Conservation (phyloP, 83 land plant species). For the Isoetes engelmannii region DNA sequence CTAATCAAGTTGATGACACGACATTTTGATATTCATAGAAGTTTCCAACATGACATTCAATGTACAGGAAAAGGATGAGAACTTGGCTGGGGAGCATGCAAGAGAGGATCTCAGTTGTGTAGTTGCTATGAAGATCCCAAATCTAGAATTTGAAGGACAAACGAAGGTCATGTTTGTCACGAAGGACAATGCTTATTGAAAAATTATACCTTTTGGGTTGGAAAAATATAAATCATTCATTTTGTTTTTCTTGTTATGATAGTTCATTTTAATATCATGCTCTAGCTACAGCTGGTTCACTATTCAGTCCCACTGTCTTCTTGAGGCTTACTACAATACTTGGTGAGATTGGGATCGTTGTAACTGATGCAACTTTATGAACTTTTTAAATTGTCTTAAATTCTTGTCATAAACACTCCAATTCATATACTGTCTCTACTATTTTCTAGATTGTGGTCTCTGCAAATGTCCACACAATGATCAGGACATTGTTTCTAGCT, state of each 20-base stretch:
- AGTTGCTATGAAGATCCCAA: slow-evolving; percentile 82
- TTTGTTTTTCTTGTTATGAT: background rate
- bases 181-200: background rate
- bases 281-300: background rate
- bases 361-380: too few relatives aligned
- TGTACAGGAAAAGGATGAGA: slow-evolving; percentile 87
- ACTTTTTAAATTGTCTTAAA: too few relatives aligned
- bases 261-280: slow-evolving; percentile 1
- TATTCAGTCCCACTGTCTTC: background rate
- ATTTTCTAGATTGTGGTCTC: too few relatives aligned
- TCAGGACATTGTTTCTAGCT: too few relatives aligned
- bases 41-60: too few relatives aligned
- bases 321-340: background rate
- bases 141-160: slow-evolving; percentile 99
- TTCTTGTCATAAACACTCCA: too few relatives aligned
- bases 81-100: slow-evolving; percentile 88
- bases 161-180: slow-evolving; percentile 57
- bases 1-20: background rate
- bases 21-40: too few relatives aligned
- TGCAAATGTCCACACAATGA: too few relatives aligned
- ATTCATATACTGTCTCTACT: too few relatives aligned
- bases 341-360: too few relatives aligned
- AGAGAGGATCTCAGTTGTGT: slow-evolving; percentile 92
- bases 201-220: slow-evolving; percentile 4
- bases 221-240: background rate